Conservation (phyloP, 768 basidiomycete species). For the Coprinopsis marcescibilis region DNA sequence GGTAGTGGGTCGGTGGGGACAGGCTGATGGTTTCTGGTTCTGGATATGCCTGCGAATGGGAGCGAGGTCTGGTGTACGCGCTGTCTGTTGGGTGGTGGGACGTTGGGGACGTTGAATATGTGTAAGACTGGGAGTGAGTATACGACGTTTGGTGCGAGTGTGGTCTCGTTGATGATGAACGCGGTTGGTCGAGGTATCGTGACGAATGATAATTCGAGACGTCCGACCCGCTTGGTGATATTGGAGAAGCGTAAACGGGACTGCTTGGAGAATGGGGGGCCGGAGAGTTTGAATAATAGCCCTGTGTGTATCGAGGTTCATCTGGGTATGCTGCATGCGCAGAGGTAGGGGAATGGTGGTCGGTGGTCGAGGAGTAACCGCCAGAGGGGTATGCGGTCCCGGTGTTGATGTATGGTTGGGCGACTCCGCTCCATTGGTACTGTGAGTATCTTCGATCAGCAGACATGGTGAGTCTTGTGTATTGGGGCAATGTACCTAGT, state of each 20-base stretch:
- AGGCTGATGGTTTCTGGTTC: constrained; percentile 11
- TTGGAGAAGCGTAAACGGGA: constrained; percentile 7
- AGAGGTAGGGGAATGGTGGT: background rate
- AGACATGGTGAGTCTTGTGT: constrained; percentile 6
- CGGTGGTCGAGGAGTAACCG: background rate
- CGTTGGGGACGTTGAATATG: constrained; percentile 28
- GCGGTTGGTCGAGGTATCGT: constrained; percentile 20
- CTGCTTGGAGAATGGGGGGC: constrained; percentile 2
- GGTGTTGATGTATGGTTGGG: background rate
- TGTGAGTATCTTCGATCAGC: constrained; percentile 7
- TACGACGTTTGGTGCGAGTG: constrained; percentile 27
- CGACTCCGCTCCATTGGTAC: constrained; percentile 7
- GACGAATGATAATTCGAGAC: constrained; percentile 7
- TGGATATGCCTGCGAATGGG: constrained; percentile 35
- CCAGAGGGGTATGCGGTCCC: background rate
- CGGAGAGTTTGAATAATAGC: constrained; percentile 4
- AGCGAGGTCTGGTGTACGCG: constrained; percentile 31
- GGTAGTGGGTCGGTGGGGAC: constrained; percentile 15
- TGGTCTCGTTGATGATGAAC: constrained; percentile 28
- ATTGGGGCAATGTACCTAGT: background rate
- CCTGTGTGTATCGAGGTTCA: constrained; percentile 2
- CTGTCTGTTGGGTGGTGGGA: constrained; percentile 23
- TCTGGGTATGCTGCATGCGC: background rate
- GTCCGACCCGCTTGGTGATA: constrained; percentile 9
- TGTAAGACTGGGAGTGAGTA: constrained; percentile 32